Evolutionary conservation across 2,329 filamentous ascomycete species (phyloP), one percentile per base, ranked within the genome.

Genomic region (Colletotrichum salicis): DNA sequence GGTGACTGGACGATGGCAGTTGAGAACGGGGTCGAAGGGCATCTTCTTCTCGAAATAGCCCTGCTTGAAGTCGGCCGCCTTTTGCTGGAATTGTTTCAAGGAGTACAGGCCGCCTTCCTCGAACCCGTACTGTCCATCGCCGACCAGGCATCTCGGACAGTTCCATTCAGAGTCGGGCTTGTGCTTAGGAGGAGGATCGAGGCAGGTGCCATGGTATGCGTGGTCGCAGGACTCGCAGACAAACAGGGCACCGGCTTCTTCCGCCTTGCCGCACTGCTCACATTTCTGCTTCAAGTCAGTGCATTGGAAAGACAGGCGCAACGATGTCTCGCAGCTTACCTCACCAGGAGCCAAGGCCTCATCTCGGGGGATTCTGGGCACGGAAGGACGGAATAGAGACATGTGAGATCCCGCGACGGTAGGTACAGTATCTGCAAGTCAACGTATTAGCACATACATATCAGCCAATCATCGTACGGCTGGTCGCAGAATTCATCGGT

Each of bases 51-150:
- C 92, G 78, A 99, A 99, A 78, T 99, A 97, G 29, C 90, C 91
- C 77, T 97, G 93, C 82, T 98, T 98, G 86, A 99, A 99, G 76
- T 94, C 93, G 76, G 94, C 94, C 6, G 96, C 96, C 80, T 96
- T 97, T 79, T 98, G 94, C 80, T 99, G 96, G 80, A 99, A 99
- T 77, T 97, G 94, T 77, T 93, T 95, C 31, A 99, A 86, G 0
- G 96, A 99, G 82, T 99, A 99, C 27, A 98, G 89, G 4, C 95
- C 95, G 29, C 96, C 96, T 81, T 99, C 96, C 79, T 98, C 96
- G 73, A 99, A 99, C 0, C 96, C 96, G 77, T 97, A 99, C 75
- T 98, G 95, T 51, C 96, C 95, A 68, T 97, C 97, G 58, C 96
- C 96, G 29, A 99, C 96, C 31, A 99, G 89, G 80, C 96, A 99